A percentile compares a stretch with the other conserved stretches of the same genome.
These are phyloP conservation scores for Curvularia eragrostidis DNA, from an alignment of 2,329 filamentous ascomycete genomes.

Conservation along the genomic window DNA sequence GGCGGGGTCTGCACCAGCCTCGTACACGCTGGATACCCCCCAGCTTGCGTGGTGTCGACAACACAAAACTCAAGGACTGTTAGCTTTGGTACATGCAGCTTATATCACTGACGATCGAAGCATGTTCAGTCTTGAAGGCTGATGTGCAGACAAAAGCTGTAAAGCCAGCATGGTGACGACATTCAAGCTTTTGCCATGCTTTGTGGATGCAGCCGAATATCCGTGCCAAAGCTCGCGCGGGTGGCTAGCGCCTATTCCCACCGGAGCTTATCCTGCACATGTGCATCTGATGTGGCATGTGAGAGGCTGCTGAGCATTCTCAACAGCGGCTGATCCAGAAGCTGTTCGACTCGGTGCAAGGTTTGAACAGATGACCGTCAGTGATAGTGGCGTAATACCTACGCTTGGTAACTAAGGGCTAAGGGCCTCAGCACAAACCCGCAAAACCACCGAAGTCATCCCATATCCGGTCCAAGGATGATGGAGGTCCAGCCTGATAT, in stretches of 20 bases:
- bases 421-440: background rate
- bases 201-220: constrained; percentile 9
- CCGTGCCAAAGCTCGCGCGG: constrained; percentile 1
- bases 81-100: background rate
- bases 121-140: background rate
- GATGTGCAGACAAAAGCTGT: background rate
- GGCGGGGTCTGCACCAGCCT: background rate
- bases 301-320: background rate
- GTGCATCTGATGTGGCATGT: constrained; percentile 1
- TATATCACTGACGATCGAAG: background rate
- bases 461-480: background rate
- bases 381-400: background rate
- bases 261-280: constrained; percentile 11
- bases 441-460: background rate
- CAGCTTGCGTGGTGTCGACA: background rate
- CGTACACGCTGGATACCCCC: background rate
- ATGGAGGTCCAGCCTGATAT: background rate
- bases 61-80: no score
- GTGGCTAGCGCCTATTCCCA: constrained; percentile 6
- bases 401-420: background rate
- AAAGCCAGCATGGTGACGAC: background rate
- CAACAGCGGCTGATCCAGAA: background rate
- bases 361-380: background rate
- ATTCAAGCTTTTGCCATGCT: constrained; percentile 23
- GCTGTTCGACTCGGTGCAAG: background rate